These are phyloP conservation scores for Calocera cornea DNA, from an alignment of 768 basidiomycete genomes.

Conservation along the genomic window DNA sequence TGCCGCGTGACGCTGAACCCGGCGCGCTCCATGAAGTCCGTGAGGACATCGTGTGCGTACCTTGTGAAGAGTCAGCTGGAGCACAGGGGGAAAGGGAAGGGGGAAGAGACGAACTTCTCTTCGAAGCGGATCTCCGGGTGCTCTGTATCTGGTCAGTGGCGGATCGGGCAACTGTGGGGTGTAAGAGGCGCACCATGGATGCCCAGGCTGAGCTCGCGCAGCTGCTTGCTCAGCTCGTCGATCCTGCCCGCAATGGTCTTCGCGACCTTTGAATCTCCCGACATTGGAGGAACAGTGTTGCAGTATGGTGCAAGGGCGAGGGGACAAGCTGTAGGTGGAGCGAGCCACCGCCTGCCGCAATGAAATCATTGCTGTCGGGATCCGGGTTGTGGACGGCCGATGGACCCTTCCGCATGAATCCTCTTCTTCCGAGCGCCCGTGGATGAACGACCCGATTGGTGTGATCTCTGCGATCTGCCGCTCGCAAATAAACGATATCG, in stretches of 20 bases:
- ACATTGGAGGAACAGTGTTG: background rate
- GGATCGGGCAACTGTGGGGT: background rate
- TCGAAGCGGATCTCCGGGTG: slow-evolving; percentile 58
- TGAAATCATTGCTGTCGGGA: no score
- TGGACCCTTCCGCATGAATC: no score
- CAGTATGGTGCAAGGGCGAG: no score
- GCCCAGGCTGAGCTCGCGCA: slow-evolving; percentile 51
- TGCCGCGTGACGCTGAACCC: slow-evolving; percentile 52
- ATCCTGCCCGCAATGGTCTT: slow-evolving; percentile 47
- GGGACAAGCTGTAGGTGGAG: no score
- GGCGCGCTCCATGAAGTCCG: slow-evolving; percentile 48
- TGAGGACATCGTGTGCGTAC: slow-evolving; percentile 57
- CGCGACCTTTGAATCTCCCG: background rate
- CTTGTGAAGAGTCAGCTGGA: slow-evolving; percentile 24
- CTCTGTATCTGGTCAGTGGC: slow-evolving; percentile 27
- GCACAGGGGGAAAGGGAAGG: background rate
- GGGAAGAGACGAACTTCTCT: slow-evolving; percentile 36
- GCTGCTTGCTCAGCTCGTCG: slow-evolving; percentile 39
- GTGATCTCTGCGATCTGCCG: no score
- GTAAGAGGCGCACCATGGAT: slow-evolving; percentile 50
- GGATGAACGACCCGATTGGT: no score
- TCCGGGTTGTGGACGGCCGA: no score
- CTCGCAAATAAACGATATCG: no score
- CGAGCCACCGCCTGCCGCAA: no score
- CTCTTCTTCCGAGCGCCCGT: no score